Percentiles rank a stretch among this genome's conserved stretches.
These are phyloP conservation scores for Candida xyloterini DNA, from an alignment of 805 yeast genomes.

Conservation along the genomic window DNA sequence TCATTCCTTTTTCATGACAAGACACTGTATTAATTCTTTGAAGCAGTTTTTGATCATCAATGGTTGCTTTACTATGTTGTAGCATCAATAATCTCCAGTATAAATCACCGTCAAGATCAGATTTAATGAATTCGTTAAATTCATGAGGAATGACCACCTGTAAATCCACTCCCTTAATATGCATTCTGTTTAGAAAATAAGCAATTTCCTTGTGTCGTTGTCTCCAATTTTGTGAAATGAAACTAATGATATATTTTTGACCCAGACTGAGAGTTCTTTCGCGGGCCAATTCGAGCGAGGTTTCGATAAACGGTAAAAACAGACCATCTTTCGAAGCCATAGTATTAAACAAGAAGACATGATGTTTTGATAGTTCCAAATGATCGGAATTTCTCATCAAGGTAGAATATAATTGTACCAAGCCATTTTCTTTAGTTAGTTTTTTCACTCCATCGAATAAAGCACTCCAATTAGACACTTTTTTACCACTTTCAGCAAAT, in stretches of 20 bases:
- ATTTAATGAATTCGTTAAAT: conserved; percentile 30
- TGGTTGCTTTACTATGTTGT: conserved; percentile 33
- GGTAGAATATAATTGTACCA: conserved; percentile 46
- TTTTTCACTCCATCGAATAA: conserved; percentile 18
- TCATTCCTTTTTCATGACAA: conserved; percentile 42
- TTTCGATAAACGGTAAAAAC: conserved; percentile 47
- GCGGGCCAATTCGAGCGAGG: conserved; percentile 39
- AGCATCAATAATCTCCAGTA: conserved; percentile 53
- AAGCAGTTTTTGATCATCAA: conserved; percentile 24
- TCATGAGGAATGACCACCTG: conserved; percentile 32
- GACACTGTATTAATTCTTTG: conserved; percentile 3
- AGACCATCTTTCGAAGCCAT: conserved; percentile 35
- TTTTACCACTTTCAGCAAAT: conserved; percentile 71
- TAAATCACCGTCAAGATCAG: conserved; percentile 32
- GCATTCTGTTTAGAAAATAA: conserved; percentile 40
- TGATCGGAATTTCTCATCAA: conserved; percentile 53
- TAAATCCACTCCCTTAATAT: conserved; percentile 25
- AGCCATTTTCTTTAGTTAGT: conserved; percentile 6
- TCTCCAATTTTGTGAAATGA: conserved; percentile 43
- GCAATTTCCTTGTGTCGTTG: conserved; percentile 36
- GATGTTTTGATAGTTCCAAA: conserved; percentile 42
- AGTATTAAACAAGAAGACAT: conserved; percentile 41
- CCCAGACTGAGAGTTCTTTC: conserved; percentile 48
- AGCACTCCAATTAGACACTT: conserved; percentile 51
- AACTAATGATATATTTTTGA: conserved; percentile 45